These are phyloP conservation scores for Adansonia gregorii DNA, from an alignment of 441 rosid species.

Conservation along the genomic window DNA sequence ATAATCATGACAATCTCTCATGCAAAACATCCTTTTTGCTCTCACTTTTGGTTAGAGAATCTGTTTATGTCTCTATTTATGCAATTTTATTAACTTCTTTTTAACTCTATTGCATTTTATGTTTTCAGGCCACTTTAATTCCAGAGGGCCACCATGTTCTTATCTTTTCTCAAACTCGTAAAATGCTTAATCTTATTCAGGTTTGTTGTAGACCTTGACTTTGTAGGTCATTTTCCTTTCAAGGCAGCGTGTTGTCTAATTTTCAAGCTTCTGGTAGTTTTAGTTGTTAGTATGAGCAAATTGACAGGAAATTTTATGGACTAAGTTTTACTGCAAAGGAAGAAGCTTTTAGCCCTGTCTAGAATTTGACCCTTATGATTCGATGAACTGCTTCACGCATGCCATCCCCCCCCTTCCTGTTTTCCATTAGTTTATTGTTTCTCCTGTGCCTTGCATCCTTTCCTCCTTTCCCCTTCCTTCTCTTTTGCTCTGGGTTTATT, in stretches of 20 bases:
- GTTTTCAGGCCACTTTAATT: constrained; percentile 67
- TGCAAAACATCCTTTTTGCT: constrained; percentile 91
- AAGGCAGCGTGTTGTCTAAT: not conserved
- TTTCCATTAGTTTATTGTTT: not conserved
- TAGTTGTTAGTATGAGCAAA: not conserved
- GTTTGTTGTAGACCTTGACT: constrained; percentile 44
- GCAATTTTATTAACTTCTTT: constrained; percentile 20
- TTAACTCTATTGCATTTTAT: constrained; percentile 29
- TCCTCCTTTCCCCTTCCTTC: not conserved
- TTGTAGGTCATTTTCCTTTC: constrained; percentile 1
- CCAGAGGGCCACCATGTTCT: constrained; percentile 91
- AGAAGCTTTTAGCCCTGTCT: not conserved
- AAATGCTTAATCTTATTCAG: constrained; percentile 95
- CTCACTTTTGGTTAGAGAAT: constrained; percentile 79
- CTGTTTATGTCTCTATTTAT: not conserved
- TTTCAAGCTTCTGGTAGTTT: not conserved
- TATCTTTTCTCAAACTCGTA: constrained; percentile 95
- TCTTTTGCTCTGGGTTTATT: not conserved
- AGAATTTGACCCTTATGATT: not conserved
- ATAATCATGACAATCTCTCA: constrained; percentile 75
- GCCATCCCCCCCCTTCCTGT: not conserved
- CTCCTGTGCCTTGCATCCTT: not conserved
- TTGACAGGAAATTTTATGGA: not conserved
- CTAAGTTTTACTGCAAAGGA: not conserved
- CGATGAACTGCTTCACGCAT: not conserved